These are phyloP conservation scores for Schwanniomyces occidentalis DNA, from an alignment of 805 yeast genomes.

Conservation along the genomic window DNA sequence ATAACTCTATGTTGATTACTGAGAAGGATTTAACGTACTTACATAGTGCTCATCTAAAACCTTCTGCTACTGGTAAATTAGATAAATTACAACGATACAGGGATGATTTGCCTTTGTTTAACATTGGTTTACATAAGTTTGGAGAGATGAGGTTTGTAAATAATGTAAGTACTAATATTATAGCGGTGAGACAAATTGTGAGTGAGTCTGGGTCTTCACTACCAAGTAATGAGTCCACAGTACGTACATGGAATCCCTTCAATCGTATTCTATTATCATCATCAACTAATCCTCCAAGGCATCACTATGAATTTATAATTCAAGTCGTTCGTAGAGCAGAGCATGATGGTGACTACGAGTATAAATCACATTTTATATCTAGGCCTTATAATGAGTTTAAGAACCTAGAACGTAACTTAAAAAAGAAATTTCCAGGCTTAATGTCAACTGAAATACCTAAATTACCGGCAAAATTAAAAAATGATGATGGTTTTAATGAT, in stretches of 20 bases:
- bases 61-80: conserved; percentile 37
- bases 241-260: conserved; percentile 16
- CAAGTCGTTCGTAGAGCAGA: conserved; percentile 34
- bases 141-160: conserved; percentile 44
- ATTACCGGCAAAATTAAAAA: conserved; percentile 55
- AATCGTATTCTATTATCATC: conserved; percentile 8
- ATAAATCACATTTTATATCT: conserved; percentile 47
- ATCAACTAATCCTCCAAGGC: conserved; percentile 11
- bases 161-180: conserved; percentile 64
- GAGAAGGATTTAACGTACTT: conserved; percentile 54
- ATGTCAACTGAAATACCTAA: conserved; percentile 52
- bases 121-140: conserved; percentile 9
- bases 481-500: conserved; percentile 29
- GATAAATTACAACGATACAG: conserved; percentile 25
- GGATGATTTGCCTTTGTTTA: background rate
- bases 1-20: conserved; percentile 73
- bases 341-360: conserved; percentile 8
- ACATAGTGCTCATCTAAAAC: conserved; percentile 29
- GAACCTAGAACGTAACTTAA: conserved; percentile 52
- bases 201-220: conserved; percentile 1
- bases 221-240: background rate
- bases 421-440: conserved; percentile 62
- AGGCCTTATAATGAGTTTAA: conserved; percentile 71
- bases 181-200: conserved; percentile 54
- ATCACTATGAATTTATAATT: conserved; percentile 50